These are phyloP conservation scores for Cochlearia excelsa DNA, from an alignment of 345 rosid species.

Conservation along the genomic window DNA sequence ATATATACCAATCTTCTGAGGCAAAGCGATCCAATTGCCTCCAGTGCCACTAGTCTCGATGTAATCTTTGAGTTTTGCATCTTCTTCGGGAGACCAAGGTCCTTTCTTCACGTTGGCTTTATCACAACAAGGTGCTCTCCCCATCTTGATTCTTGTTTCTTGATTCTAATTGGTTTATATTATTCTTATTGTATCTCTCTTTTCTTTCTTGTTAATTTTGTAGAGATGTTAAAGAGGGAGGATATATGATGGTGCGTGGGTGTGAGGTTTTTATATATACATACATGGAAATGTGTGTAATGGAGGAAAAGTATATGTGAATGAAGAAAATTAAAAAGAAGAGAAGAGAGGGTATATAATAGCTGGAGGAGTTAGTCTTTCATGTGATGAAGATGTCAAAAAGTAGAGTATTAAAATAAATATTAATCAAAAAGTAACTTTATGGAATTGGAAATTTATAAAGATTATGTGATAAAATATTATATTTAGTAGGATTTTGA, in stretches of 20 bases:
- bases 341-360: constrained; percentile 36
- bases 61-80: constrained; percentile 42
- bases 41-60: constrained; percentile 70
- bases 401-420: constrained; percentile 36
- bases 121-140: constrained; percentile 93
- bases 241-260: not conserved
- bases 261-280: constrained; percentile 32
- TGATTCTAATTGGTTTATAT: not conserved
- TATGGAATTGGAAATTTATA: constrained; percentile 32
- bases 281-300: constrained; percentile 23
- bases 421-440: constrained; percentile 34
- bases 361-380: constrained; percentile 66
- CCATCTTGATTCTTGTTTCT: constrained; percentile 42
- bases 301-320: constrained; percentile 33
- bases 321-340: constrained; percentile 16
- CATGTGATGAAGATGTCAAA: constrained; percentile 46
- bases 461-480: constrained; percentile 24
- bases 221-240: not conserved
- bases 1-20: constrained; percentile 61
- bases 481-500: constrained; percentile 25
- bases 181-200: constrained; percentile 12
- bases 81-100: constrained; percentile 53
- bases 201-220: no score
- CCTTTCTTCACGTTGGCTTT: constrained; percentile 87
- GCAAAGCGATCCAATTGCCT: constrained; percentile 88